Base-by-base conservation (phyloP, 345 rosid species). In the Schrenkiella parvula region DNA sequence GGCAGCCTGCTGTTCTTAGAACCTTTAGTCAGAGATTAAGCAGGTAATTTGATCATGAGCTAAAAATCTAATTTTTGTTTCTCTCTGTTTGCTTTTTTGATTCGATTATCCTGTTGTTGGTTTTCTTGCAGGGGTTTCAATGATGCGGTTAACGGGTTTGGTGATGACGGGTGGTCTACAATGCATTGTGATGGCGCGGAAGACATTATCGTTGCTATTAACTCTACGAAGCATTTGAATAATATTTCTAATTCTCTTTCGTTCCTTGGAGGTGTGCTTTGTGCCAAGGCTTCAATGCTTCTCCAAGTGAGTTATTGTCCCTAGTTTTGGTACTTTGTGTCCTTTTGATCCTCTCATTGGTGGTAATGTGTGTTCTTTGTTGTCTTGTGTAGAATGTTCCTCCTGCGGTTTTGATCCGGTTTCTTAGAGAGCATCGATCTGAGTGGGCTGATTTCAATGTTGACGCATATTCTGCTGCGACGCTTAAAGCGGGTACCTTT, bases 281-380 rank as follows among this genome's bases (percentile, higher is more conserved):
- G 99, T 80, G 99, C 98, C n/a, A 95, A 92, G 78, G 98, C 98
- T 43, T 95, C 99, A n/a, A 92, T 95, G 99, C 87, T 92, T 34
- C 89, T 95, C 69, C 98, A 89, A 83, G 99, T 91, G 78, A 83
- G 76, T 64, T 55, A 25, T 15, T 62, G 4, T 48, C 26, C 17
- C 10, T 4, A 52, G 7, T 17, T 43, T 4, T 74, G 35, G 6
- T 68, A 32, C 10, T n/a, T 60, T 58, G 22, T 53, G 46, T 15
- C 2, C 5, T 37, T 57, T 51, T 25, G 17, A 31, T 3, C 12
- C 2, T 17, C 13, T 32, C 2, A 7, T 6, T 12, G 9, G 38
- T 26, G 38, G 28, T 28, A 6, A 12, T 44, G 14, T 19, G 2
- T 66, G 19, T 17, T 74, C 66, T 68, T 29, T 75, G 10, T 64